Evolutionary conservation across 208 protist species (phyloP), one percentile per base, ranked within the genome.

Genomic region (Angomonas desouzai): DNA sequence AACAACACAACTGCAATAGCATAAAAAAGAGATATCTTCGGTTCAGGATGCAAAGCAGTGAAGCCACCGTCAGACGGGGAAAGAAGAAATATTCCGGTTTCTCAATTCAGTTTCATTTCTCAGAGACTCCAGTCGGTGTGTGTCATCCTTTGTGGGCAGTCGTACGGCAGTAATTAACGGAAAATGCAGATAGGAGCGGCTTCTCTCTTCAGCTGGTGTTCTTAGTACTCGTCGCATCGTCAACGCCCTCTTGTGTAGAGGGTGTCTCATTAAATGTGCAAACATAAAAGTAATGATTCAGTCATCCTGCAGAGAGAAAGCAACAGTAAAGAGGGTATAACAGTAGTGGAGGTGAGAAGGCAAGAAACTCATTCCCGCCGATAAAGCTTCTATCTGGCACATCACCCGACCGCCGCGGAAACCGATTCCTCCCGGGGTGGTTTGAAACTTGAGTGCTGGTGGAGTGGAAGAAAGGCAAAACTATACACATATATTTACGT

Each of bases 101-200:
- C 45, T 51, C 45, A 51, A 51, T 51, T 51, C 45, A 51, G 45
- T 51, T 51, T 13, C 36, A 40, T 40, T 22, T 51, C 45, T 51
- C 45, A 51, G 45, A 51, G 45, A 51, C 45, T 51, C 45, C 45
- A 51, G 45, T 51, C 45, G 45, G 45, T 51, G 45, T 51, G 45
- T 51, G 45, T 51, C 45, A 51, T 51, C 45, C 45, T 51, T 51
- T 51, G 20, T 16, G n/a, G 9, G 20, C 18, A 51, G n/a, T n/a
- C n/a, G n/a, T n/a, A n/a, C n/a, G n/a, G n/a, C n/a, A n/a, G n/a
- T n/a, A n/a, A n/a, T n/a, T n/a, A n/a, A n/a, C n/a, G n/a, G n/a
- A n/a, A n/a, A n/a, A n/a, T n/a, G n/a, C n/a, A n/a, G n/a, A n/a
- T n/a, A n/a, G n/a, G n/a, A 40, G 13, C 36, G 13, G 13, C 36